Conservation (phyloP, 352 stramenopile species). For the Phytophthora podocarpi region DNA sequence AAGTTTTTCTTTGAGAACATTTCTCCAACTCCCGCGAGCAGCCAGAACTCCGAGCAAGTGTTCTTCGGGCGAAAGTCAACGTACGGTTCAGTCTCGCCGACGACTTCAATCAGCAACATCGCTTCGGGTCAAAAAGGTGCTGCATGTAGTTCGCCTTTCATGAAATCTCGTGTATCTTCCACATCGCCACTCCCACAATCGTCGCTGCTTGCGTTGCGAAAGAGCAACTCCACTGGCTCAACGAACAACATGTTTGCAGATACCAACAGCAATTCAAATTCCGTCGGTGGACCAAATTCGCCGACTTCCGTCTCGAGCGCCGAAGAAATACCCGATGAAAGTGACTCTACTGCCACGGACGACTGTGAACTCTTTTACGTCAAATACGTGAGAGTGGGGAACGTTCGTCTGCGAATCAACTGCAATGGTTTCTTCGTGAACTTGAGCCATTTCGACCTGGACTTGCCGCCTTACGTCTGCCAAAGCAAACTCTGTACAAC, state of each 20-base stretch:
- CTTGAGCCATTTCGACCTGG: conserved; percentile 78
- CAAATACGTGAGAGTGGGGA: conserved; percentile 84
- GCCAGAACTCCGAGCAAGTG: conserved; percentile 56
- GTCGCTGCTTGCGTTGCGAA: conserved; percentile 17
- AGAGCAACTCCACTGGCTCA: conserved; percentile 24
- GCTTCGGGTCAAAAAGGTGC: conserved; percentile 12
- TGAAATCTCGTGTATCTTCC: conserved; percentile 16
- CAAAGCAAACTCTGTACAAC: conserved; percentile 83
- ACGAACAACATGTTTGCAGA: conserved; percentile 20
- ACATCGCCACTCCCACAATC: conserved; percentile 7
- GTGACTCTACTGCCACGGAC: conserved; percentile 49
- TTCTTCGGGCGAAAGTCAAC: conserved; percentile 62
- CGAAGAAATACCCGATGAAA: conserved; percentile 48
- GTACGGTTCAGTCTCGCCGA: conserved; percentile 11
- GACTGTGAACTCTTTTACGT: conserved; percentile 86
- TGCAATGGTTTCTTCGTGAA: conserved; percentile 90
- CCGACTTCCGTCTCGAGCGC: conserved; percentile 13
- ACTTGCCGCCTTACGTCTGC: conserved; percentile 78
- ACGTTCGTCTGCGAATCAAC: conserved; percentile 80
- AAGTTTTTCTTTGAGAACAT: conserved; percentile 87
- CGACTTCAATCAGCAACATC: conserved; percentile 5
- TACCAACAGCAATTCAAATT: conserved; percentile 5
- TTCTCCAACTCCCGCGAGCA: conserved; percentile 14
- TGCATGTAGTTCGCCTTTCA: conserved; percentile 30
- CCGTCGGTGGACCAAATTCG: conserved; percentile 13